Evolutionary conservation across 805 yeast genomes (phyloP), one percentile per base, ranked within the genome.

Genomic region (Myxozyma geophila): DNA sequence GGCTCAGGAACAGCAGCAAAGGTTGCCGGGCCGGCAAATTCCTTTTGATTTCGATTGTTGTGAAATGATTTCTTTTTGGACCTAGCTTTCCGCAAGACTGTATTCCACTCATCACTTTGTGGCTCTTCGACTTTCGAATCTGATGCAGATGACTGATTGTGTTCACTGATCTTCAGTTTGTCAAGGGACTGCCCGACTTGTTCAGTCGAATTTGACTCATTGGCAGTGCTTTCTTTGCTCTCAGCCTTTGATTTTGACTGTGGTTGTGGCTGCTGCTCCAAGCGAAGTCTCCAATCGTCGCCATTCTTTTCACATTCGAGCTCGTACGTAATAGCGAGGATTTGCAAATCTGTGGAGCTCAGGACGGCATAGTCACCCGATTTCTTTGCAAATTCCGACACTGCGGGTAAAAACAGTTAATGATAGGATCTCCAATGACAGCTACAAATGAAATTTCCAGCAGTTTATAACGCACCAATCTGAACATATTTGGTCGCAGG

Each of bases 311-410:
- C 93, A 59, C 81, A 79, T 68, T 92, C 97, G 56, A 95, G 76
- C 74, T 95, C 98, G 73, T 91, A 92, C 0, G 97, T 85, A 70
- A 95, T 81, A 0, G 99, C 98, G 64, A 96, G 81, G 61, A 95
- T 88, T 73, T 92, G 97, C 43, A 95, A 79, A 87, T 95, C 99
- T 68, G 96, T 92, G 44, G 87, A 83, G 69, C 97, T 90, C 61
- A 95, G 81, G 3, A 93, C 99, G 3, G 89, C 79, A 68, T 81
- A 89, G 79, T 95, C 99, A 74, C 99, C 99, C 0, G 98, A 92
- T 54, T 88, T 78, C 71, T 83, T 87, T 12, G 98, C 87, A 77
- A 95, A 93, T 4, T 82, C 85, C 6, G 83, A 78, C 9, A 92
- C 96, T 64, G 19, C 17, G 12, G 6, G 19, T 28, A 17, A 39